phyloP scores from a whole-genome alignment of 768 basidiomycete species.

The Xerocomus spinulosus region DNA sequence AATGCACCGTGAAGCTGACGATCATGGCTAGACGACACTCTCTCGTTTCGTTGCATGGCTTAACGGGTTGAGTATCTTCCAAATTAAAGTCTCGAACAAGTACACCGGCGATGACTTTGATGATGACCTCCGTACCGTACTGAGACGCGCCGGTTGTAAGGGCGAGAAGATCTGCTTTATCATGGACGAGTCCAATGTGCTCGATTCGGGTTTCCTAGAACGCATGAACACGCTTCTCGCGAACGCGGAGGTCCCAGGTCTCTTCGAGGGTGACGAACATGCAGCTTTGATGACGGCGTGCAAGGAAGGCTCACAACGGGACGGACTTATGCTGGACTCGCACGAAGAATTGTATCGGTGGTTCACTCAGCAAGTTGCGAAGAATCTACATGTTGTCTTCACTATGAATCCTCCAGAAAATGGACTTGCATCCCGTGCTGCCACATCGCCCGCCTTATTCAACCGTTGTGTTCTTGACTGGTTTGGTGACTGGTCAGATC shows the following conservation, averaged over 20 bases:
- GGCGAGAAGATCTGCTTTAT: conserved; percentile 99
- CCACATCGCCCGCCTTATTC: conserved; percentile 96
- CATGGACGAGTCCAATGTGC: conserved; percentile 99
- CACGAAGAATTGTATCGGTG: conserved; percentile 96
- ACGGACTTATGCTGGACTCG: conserved; percentile 96
- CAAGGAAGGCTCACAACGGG: conserved; percentile 98
- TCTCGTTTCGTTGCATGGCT: conserved; percentile 99
- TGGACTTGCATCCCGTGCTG: conserved; percentile 91
- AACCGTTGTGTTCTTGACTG: conserved; percentile 99
- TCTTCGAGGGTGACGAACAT: conserved; percentile 99
- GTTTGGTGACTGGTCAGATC: conserved; percentile 99
- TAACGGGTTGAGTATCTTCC: conserved; percentile 98
- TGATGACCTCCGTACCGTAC: conserved; percentile 91
- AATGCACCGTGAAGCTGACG: conserved; percentile 10
- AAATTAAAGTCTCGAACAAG: conserved; percentile 99
- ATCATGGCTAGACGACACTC: conserved; percentile 71
- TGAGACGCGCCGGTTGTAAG: conserved; percentile 94
- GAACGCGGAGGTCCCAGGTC: conserved; percentile 99
- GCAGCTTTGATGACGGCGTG: conserved; percentile 98
- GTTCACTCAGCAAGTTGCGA: conserved; percentile 98
- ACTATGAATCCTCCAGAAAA: conserved; percentile 99
- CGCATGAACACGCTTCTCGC: conserved; percentile 99
- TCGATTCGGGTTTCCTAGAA: conserved; percentile 97
- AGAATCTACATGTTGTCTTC: conserved; percentile 97
- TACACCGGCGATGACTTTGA: conserved; percentile 99